Conservation (phyloP, 306 rosid species). For the Ormosia emarginata region DNA sequence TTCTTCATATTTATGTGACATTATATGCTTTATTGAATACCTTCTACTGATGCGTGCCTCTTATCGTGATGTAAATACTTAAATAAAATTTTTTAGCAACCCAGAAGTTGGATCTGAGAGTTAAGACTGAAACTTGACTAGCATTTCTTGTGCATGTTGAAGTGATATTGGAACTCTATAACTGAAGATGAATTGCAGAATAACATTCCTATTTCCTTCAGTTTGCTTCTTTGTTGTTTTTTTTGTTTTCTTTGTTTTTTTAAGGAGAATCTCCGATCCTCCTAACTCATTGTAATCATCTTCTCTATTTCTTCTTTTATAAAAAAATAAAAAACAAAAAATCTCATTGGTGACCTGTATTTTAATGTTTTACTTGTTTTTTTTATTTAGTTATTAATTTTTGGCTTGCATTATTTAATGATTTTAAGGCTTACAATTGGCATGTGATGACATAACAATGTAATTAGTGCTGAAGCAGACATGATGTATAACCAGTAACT, state of each 20-base stretch:
- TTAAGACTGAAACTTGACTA: constrained; percentile 6
- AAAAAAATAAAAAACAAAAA: background rate
- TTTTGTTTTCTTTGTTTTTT: background rate
- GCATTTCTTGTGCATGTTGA: constrained; percentile 3
- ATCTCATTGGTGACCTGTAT: background rate
- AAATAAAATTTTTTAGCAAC: constrained; percentile 1
- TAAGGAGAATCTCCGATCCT: background rate
- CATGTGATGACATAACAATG: background rate
- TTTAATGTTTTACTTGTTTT: background rate
- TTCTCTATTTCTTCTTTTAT: background rate
- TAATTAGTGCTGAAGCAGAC: background rate
- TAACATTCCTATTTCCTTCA: background rate
- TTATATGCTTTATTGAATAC: background rate
- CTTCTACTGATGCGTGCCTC: constrained; percentile 1
- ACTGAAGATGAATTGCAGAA: background rate
- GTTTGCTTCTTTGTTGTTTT: background rate
- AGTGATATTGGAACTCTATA: background rate
- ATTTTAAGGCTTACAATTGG: background rate
- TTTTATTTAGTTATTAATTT: background rate
- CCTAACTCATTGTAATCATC: background rate
- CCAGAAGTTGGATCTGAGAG: background rate
- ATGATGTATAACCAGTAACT: background rate
- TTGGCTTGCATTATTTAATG: background rate
- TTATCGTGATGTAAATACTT: constrained; percentile 8
- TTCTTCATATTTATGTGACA: background rate